Evolutionary conservation across 768 basidiomycete species (phyloP).

Genomic region (Glaciozyma martinii): DNA sequence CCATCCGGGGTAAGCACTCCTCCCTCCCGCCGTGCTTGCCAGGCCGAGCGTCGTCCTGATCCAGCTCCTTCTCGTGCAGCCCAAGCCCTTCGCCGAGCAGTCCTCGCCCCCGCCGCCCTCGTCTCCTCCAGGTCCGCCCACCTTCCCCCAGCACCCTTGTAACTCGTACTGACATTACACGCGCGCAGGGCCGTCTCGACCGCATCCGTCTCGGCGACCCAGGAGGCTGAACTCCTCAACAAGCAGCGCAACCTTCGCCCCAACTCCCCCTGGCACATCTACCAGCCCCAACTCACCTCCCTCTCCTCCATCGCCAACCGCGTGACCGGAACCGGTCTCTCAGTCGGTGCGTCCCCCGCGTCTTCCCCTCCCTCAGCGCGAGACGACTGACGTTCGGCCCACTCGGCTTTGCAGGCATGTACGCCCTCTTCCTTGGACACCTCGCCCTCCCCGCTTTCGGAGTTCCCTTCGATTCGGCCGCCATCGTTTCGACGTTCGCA

Average conservation of each 20-base stretch:
- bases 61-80: neutral
- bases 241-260: conserved; percentile 80
- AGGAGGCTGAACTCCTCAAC: conserved; percentile 59
- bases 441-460: conserved; percentile 61
- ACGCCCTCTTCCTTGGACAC: conserved; percentile 78
- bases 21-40: neutral
- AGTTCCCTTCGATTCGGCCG: conserved; percentile 61
- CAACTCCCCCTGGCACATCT: conserved; percentile 88
- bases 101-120: conserved; percentile 3
- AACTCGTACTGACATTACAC: neutral
- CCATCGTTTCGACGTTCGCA: conserved; percentile 63
- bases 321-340: conserved; percentile 69
- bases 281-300: conserved; percentile 92
- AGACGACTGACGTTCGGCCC: neutral
- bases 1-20: neutral
- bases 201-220: conserved; percentile 33
- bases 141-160: neutral
- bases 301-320: conserved; percentile 76
- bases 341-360: conserved; percentile 57
- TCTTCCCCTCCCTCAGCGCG: neutral
- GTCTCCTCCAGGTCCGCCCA: conserved; percentile 9
- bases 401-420: conserved; percentile 55
- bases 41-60: too few relatives aligned
- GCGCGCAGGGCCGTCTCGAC: conserved; percentile 36
- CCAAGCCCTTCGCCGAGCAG: conserved; percentile 1